Evolutionary conservation across 306 rosid species (phyloP), one percentile per base, ranked within the genome.

Genomic region (Alnus rubra): DNA sequence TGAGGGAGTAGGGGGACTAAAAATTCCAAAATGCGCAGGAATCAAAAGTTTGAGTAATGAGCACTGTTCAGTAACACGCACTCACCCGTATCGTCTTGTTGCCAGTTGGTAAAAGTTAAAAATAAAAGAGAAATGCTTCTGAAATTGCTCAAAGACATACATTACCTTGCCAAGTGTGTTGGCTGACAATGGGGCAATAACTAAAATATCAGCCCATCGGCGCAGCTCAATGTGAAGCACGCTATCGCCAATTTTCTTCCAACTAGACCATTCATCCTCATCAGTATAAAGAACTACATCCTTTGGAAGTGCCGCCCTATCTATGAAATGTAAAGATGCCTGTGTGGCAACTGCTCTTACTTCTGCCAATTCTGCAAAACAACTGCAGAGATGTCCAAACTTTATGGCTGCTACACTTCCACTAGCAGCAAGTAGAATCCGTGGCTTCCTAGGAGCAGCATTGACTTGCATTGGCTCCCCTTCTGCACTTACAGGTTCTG

Each of bases 161-260:
- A 37, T 76, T 94, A 95, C 98, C 98, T 92, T 95, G 84, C 77
- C 95, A 56, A 95, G 92, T 19, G 96, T 95, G 82, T 92, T 86
- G 35, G 97, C 96, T 60, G 98, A 95, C 71, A 92, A 79, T 16
- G 98, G 98, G 49, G 97, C 97, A 54, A 95, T 86, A 69, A 95
- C 90, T 89, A 95, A 74, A 76, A 92, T 84, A 72, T 95, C 98
- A 79, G 97, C 98, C 97, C 98, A 95, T 63, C 75, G 79, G 37
- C 84, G 78, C 73, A 95, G 98, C 79, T 91, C 93, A 84, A 90
- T 88, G 87, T 92, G 97, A 80, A 91, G 87, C 49, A 92, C 90
- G 5, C 48, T 37, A 73, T 92, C 98, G 1, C 96, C 96, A 69
- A 92, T 64, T 71, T 53, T 88, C 74, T 77, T 88, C 98, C 97